phyloP scores from a whole-genome alignment of 441 rosid species.

The Arabidopsis lyrata region DNA sequence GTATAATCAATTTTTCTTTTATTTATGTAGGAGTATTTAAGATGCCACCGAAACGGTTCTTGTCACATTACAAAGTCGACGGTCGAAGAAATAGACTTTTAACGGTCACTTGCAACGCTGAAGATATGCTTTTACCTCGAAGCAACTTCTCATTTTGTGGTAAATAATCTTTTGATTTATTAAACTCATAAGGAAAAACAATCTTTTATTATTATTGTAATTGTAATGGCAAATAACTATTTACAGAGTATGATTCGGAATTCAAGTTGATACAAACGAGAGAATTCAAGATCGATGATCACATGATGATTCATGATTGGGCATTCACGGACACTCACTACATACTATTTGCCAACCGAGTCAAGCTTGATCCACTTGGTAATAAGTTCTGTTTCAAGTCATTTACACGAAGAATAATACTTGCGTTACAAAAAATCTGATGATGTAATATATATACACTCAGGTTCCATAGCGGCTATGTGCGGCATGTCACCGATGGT shows the following conservation, averaged over 20 bases:
- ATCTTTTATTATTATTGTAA: background rate
- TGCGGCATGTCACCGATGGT: conserved; percentile 87
- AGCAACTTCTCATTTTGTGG: conserved; percentile 86
- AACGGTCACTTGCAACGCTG: conserved; percentile 81
- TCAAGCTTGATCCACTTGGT: conserved; percentile 77
- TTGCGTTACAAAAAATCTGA: conserved; percentile 23
- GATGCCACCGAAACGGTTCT: conserved; percentile 83
- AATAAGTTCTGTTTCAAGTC: conserved; percentile 28
- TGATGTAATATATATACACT: background rate
- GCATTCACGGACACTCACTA: conserved; percentile 84
- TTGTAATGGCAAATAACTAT: background rate
- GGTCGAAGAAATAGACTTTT: conserved; percentile 65
- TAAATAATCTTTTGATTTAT: background rate
- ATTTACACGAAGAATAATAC: conserved; percentile 2
- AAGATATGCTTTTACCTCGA: conserved; percentile 87
- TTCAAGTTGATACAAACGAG: conserved; percentile 59
- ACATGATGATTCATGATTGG: conserved; percentile 95
- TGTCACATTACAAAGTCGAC: conserved; percentile 88
- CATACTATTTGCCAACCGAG: conserved; percentile 75
- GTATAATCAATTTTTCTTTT: background rate
- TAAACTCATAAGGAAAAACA: background rate
- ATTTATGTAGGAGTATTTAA: conserved; percentile 65
- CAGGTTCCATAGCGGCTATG: conserved; percentile 83
- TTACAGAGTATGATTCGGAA: conserved; percentile 67
- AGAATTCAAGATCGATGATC: conserved; percentile 75